Percentiles rank a stretch among this genome's conserved stretches.
Evolutionary conservation across 116 monocot genomes (phyloP).

Genomic region (Dioscorea cayenensis): DNA sequence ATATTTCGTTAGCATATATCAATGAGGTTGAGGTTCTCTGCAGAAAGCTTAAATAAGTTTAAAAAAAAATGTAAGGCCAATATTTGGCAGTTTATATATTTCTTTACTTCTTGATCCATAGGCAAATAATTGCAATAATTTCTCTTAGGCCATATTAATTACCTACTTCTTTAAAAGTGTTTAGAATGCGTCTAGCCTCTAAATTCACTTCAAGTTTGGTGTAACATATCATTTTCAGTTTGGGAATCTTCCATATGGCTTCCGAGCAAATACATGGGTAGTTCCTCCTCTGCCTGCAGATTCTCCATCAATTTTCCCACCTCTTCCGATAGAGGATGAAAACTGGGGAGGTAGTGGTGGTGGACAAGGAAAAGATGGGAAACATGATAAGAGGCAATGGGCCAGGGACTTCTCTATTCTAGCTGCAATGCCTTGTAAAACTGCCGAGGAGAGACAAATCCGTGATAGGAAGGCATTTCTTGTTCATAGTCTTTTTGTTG

Average conservation of each 20-base stretch:
- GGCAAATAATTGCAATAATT: background rate
- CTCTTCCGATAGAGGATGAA: slow-evolving; percentile 85
- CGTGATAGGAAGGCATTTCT: slow-evolving; percentile 92
- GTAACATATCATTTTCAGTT: slow-evolving; percentile 39
- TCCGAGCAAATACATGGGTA: slow-evolving; percentile 97
- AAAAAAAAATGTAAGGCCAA: background rate
- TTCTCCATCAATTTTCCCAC: slow-evolving; percentile 50
- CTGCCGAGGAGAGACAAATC: slow-evolving; percentile 87
- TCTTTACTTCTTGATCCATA: background rate
- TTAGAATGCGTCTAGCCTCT: background rate
- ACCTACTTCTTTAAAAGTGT: background rate
- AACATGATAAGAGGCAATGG: slow-evolving; percentile 57
- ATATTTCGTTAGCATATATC: slow-evolving; percentile 1
- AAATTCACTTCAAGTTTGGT: background rate
- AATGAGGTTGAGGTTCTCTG: background rate
- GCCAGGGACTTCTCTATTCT: slow-evolving; percentile 72
- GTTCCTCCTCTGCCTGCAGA: slow-evolving; percentile 69
- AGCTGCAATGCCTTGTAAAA: slow-evolving; percentile 85
- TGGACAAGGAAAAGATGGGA: slow-evolving; percentile 77
- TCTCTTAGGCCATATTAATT: background rate
- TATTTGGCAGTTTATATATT: background rate
- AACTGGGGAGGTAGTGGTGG: slow-evolving; percentile 89
- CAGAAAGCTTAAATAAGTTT: background rate
- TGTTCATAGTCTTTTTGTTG: slow-evolving; percentile 83
- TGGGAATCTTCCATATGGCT: slow-evolving; percentile 99